phyloP scores from a whole-genome alignment of 352 stramenopile genomes.

The Peronosclerospora sorghi region DNA sequence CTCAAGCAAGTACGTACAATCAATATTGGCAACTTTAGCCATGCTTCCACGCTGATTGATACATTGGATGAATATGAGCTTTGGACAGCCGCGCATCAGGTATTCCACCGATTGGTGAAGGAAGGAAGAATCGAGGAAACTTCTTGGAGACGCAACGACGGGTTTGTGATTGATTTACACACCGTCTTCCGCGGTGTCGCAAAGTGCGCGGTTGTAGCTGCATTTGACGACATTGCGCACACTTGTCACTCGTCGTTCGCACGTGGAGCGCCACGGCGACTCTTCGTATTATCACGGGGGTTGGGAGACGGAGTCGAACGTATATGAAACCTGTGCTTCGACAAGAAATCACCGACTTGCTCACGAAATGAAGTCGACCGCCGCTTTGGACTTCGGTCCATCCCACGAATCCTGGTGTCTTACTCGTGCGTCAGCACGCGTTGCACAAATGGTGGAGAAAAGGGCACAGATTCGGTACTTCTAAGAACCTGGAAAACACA shows the following conservation, averaged over 20 bases:
- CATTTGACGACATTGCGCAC: conserved; percentile 36
- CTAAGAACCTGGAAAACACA: no score
- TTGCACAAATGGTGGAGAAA: conserved; percentile 48
- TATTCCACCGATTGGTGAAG: conserved; percentile 43
- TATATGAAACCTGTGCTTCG: conserved; percentile 52
- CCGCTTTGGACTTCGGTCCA: conserved; percentile 38
- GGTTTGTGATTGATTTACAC: conserved; percentile 64
- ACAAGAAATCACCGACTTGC: conserved; percentile 38
- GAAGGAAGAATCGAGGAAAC: conserved; percentile 29
- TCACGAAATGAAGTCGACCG: conserved; percentile 37
- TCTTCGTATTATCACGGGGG: conserved; percentile 62
- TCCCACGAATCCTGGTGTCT: conserved; percentile 45
- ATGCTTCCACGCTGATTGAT: conserved; percentile 48
- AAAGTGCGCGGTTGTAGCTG: conserved; percentile 55
- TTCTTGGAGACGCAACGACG: conserved; percentile 41
- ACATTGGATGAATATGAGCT: conserved; percentile 41
- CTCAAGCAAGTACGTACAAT: conserved; percentile 31
- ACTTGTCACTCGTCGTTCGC: conserved; percentile 14
- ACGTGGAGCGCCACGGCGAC: conserved; percentile 19
- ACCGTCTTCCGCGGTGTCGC: conserved; percentile 48
- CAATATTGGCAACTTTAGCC: conserved; percentile 29
- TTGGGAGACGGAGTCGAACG: conserved; percentile 45
- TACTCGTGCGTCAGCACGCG: conserved; percentile 38
- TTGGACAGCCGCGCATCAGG: conserved; percentile 29
- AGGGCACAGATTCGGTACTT: conserved; percentile 30